Evolutionary conservation across 2,329 filamentous ascomycete genomes (phyloP).

Genomic region (Cyanodermella asteris): DNA sequence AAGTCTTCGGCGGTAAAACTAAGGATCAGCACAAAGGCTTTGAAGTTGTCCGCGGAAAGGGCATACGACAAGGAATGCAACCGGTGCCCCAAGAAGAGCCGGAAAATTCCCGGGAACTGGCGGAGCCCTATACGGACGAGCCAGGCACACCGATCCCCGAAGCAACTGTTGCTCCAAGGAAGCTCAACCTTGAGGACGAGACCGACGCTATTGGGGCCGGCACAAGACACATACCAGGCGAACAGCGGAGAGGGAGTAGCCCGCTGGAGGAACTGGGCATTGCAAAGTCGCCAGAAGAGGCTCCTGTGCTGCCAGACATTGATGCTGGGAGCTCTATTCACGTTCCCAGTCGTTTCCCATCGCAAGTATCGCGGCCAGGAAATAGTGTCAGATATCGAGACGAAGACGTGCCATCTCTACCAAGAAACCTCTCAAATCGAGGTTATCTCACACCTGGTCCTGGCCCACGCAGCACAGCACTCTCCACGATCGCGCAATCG

Average conservation of each 20-base stretch:
- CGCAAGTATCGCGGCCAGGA: too few species aligned
- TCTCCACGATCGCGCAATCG: too few species aligned
- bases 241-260: constrained; percentile 44
- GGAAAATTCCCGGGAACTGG: constrained; percentile 29
- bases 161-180: constrained; percentile 6
- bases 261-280: constrained; percentile 31
- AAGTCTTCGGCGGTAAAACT: constrained; percentile 57
- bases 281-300: constrained; percentile 26
- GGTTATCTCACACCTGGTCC: too few species aligned
- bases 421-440: too few species aligned
- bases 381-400: too few species aligned
- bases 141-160: constrained; percentile 11
- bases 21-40: constrained; percentile 95
- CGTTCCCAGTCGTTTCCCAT: constrained; percentile 40
- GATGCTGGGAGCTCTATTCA: constrained; percentile 38
- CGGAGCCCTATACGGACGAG: constrained; percentile 39
- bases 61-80: constrained; percentile 61
- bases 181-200: constrained; percentile 8
- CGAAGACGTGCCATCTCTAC: too few species aligned
- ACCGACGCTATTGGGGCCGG: constrained; percentile 9
- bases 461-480: too few species aligned
- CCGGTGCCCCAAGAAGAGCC: constrained; percentile 33
- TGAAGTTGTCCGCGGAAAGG: constrained; percentile 88
- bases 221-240: constrained; percentile 20
- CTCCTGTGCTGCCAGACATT: constrained; percentile 38